phyloP scores from a whole-genome alignment of 768 basidiomycete genomes.

The Lentinula edodes region DNA sequence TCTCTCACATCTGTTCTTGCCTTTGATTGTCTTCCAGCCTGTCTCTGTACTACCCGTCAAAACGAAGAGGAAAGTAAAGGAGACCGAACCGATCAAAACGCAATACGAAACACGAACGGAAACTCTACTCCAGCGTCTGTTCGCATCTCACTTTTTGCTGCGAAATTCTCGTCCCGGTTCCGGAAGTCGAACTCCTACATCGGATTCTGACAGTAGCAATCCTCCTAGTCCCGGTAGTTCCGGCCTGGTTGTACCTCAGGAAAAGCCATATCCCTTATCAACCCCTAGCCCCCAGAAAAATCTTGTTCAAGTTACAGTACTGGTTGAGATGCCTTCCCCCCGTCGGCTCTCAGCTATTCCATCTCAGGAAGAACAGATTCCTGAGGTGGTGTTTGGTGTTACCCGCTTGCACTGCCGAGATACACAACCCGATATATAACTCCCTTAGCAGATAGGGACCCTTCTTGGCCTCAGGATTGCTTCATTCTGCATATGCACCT shows the following conservation, averaged over 20 bases:
- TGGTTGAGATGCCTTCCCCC: slow-evolving; percentile 5
- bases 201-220: slow-evolving; percentile 1
- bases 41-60: slow-evolving; percentile 27
- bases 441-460: too few relatives aligned
- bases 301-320: slow-evolving; percentile 3
- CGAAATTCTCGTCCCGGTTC: background rate
- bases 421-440: background rate
- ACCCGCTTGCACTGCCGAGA: background rate
- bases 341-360: background rate
- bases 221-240: background rate
- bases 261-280: background rate
- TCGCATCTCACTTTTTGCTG: background rate
- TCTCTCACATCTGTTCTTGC: background rate
- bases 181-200: background rate
- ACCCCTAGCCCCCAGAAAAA: background rate
- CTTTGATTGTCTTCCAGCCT: slow-evolving; percentile 12
- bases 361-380: background rate
- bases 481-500: background rate
- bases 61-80: background rate
- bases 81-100: background rate
- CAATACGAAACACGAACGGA: background rate
- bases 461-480: too few relatives aligned
- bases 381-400: slow-evolving; percentile 4
- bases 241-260: background rate
- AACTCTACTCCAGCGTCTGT: background rate